Evolutionary conservation across 805 yeast species (phyloP), one percentile per base, ranked within the genome.

Genomic region (Lipomyces kockii): DNA sequence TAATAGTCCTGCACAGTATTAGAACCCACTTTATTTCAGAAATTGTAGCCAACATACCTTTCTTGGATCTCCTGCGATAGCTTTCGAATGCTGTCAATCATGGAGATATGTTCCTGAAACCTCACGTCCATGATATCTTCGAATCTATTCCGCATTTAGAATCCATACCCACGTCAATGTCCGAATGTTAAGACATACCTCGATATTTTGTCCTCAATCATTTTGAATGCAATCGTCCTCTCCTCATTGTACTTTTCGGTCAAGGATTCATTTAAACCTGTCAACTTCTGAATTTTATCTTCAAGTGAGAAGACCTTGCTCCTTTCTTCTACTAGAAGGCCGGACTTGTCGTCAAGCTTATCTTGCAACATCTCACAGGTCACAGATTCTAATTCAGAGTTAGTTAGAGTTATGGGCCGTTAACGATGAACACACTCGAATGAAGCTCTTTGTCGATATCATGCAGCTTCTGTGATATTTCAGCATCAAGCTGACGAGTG

Each of bases 311-410:
- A 22, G 27, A 68, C 68, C 32, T 65, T 68, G 58, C 63, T 62
- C 14, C 71, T 68, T 56, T 68, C 71, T 34, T 68, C 71, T 2
- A 58, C 52, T n/a, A 68, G 54, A 11, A 64, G 51, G 6, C 68
- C 71, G 2, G 71, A 62, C 27, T 62, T 68, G 32, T 68, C 71
- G 51, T 65, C 65, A 37, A 68, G 62, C 58, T 64, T 61, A 3
- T 63, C 32, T 27, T 68, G 68, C 22, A 68, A 60, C 27, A 62
- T 20, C 39, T 64, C 43, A 54, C 58, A 68, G 5, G 69, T 62
- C 60, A 68, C 43, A 6, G 58, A 37, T 58, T 62, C 70, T 67
- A 34, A 34, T 5, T 6, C 55, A 25, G 34, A 20, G 34, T 52
- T 52, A 52, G 34, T 6, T 22, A 9, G 8, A 17, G n/a, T 22